Conservation (phyloP, 2,329 filamentous ascomycete species). For the Penicillium sp. region DNA sequence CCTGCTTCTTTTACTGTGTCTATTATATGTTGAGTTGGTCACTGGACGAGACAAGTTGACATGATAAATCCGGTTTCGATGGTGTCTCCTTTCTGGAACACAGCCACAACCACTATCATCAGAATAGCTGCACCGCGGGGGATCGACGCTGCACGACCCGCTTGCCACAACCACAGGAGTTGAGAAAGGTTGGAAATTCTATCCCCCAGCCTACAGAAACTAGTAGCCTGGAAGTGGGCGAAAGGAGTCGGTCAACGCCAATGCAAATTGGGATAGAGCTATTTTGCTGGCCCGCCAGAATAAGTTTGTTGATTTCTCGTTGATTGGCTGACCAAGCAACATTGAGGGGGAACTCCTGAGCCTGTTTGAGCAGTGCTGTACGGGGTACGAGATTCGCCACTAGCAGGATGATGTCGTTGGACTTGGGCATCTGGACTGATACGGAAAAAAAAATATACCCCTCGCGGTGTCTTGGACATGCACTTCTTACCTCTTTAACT, state of each 20-base stretch:
- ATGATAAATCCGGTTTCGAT: conserved; percentile 12
- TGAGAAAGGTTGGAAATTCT: neutral
- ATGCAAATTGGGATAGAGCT: neutral
- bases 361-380: neutral
- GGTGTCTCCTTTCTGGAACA: neutral
- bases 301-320: neutral
- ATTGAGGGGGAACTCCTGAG: neutral
- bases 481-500: neutral
- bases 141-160: conserved; percentile 17
- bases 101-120: conserved; percentile 11
- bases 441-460: neutral
- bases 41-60: neutral
- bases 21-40: neutral
- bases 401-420: neutral
- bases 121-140: neutral
- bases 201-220: neutral
- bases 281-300: neutral
- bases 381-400: conserved; percentile 13
- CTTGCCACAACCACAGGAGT: conserved; percentile 10
- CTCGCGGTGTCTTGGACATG: neutral
- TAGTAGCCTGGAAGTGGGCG: conserved; percentile 1
- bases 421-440: neutral
- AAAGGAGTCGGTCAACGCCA: neutral
- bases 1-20: too few species aligned
- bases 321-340: neutral